Conservation (phyloP, 2,329 filamentous ascomycete genomes). For the Zymoseptoria crescenta region DNA sequence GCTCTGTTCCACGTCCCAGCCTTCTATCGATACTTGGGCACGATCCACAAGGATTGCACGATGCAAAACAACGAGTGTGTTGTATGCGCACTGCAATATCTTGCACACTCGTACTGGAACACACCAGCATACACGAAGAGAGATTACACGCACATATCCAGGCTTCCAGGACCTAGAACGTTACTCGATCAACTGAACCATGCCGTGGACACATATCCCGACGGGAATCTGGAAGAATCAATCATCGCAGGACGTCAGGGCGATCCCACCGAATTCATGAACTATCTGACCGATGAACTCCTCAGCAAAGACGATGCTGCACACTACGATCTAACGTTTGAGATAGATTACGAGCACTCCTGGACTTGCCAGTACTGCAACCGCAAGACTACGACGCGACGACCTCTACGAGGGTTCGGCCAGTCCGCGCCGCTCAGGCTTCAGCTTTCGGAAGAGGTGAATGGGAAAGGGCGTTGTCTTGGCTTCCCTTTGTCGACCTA, state of each 20-base stretch:
- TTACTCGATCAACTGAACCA: not conserved
- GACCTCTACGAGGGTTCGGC: no score
- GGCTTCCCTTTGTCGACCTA: no score
- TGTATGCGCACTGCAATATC: not conserved
- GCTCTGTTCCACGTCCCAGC: conserved; percentile 4
- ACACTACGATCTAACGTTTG: not conserved
- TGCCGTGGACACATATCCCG: not conserved
- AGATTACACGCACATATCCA: no score
- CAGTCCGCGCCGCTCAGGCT: no score
- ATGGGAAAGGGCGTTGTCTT: no score
- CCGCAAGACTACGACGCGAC: not conserved
- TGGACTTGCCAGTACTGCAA: conserved; percentile 6
- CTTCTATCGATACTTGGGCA: not conserved
- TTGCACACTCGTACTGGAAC: conserved; percentile 1
- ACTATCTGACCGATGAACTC: not conserved
- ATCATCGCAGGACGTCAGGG: no score
- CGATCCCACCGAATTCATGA: not conserved
- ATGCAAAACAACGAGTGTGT: not conserved
- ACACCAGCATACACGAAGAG: not conserved
- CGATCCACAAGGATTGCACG: not conserved
- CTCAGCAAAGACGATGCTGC: not conserved
- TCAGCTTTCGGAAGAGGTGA: no score
- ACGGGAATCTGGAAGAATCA: no score
- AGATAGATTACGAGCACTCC: not conserved
- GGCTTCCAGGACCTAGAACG: not conserved